phyloP scores from a whole-genome alignment of 495 filamentous ascomycete genomes.

The Daldinia loculata region DNA sequence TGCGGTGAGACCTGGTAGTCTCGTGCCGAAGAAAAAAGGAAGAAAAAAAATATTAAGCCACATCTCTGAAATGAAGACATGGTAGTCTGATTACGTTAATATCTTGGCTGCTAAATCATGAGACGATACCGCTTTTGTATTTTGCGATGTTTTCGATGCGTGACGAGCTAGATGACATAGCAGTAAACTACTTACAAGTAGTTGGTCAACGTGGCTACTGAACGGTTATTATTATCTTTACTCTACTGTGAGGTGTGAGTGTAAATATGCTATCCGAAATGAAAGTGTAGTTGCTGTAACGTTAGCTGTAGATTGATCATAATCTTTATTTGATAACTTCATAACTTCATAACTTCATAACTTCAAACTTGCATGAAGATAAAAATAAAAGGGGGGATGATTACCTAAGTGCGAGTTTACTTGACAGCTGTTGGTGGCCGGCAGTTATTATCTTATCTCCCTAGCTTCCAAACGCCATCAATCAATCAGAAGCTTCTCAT shows the following conservation, averaged over 20 bases:
- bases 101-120: conserved; percentile 13
- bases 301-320: neutral
- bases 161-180: neutral
- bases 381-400: neutral
- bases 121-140: conserved; percentile 28
- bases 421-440: neutral
- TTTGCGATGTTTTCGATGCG: conserved; percentile 15
- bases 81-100: conserved; percentile 26
- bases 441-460: conserved; percentile 31
- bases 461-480: conserved; percentile 11
- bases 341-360: neutral
- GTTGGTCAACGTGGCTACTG: neutral
- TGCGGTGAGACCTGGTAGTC: conserved; percentile 32
- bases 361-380: neutral
- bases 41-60: conserved; percentile 8
- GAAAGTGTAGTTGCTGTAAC: neutral
- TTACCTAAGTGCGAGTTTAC: neutral
- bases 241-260: neutral
- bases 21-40: neutral
- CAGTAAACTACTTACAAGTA: neutral
- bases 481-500: conserved; percentile 11
- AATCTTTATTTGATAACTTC: neutral
- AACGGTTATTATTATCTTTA: neutral
- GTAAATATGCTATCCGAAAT: conserved; percentile 5
- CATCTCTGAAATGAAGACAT: conserved; percentile 21